Percentiles rank a stretch among this genome's conserved stretches.
These are phyloP conservation scores for Aureobasidium leucospermi DNA, from an alignment of 2,329 filamentous ascomycete genomes.

Conservation along the genomic window DNA sequence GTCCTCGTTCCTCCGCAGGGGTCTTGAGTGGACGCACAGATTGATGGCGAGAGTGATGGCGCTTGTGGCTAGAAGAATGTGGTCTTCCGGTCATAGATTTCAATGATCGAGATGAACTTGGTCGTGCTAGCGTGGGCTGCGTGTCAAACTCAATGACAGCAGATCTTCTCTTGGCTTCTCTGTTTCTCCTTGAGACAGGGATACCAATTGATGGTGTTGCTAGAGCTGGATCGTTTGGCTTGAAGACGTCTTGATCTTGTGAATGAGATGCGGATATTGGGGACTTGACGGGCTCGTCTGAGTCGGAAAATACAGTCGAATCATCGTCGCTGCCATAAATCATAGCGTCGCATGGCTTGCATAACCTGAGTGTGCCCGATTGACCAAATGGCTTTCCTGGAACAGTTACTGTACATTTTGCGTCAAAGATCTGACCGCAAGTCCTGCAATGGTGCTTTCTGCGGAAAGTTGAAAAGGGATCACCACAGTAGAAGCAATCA, in stretches of 20 bases:
- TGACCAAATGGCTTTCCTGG: slow-evolving; percentile 83
- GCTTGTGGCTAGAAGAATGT: slow-evolving; percentile 70
- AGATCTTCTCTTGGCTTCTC: slow-evolving; percentile 75
- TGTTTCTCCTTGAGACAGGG: slow-evolving; percentile 56
- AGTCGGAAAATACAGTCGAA: slow-evolving; percentile 82
- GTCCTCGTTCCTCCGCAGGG: slow-evolving; percentile 70
- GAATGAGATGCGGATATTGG: not conserved
- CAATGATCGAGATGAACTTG: slow-evolving; percentile 85
- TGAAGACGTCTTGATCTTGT: slow-evolving; percentile 12
- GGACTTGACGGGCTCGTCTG: slow-evolving; percentile 36
- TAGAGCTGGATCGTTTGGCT: slow-evolving; percentile 24
- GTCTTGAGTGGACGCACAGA: slow-evolving; percentile 69
- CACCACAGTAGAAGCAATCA: slow-evolving; percentile 89
- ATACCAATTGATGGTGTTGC: slow-evolving; percentile 57
- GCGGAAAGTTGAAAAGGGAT: slow-evolving; percentile 85
- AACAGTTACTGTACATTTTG: slow-evolving; percentile 89
- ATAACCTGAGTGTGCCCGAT: slow-evolving; percentile 75
- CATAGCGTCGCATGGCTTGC: slow-evolving; percentile 84
- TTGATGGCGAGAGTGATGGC: slow-evolving; percentile 82
- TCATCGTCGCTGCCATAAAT: slow-evolving; percentile 88
- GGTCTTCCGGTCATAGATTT: slow-evolving; percentile 66
- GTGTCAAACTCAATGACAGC: slow-evolving; percentile 85
- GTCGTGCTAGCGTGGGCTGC: slow-evolving; percentile 69
- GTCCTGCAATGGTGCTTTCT: slow-evolving; percentile 93
- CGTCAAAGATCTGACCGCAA: slow-evolving; percentile 98